A percentile compares a stretch with the other conserved stretches of the same genome.
These are phyloP conservation scores for Venustampulla echinocandica DNA, from an alignment of 495 filamentous ascomycete genomes.

Conservation along the genomic window DNA sequence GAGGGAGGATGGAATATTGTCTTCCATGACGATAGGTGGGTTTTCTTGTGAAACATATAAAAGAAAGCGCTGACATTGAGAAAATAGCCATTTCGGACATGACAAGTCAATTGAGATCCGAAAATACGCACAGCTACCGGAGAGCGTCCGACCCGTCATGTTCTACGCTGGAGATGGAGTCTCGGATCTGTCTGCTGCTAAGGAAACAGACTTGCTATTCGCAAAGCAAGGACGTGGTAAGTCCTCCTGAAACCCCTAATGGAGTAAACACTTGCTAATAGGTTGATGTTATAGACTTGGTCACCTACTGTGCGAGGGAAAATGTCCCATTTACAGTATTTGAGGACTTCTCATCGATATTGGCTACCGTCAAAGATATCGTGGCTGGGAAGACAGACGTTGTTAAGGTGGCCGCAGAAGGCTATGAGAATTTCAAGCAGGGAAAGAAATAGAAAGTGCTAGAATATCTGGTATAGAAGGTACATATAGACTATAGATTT, in stretches of 20 bases:
- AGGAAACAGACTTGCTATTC: conserved; percentile 82
- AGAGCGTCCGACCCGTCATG: conserved; percentile 58
- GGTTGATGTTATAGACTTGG: conserved; percentile 57
- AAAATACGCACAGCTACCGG: conserved; percentile 67
- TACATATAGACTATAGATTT: conserved; percentile 1
- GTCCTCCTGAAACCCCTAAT: conserved; percentile 15
- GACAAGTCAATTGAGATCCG: conserved; percentile 87
- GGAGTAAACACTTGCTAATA: conserved; percentile 3
- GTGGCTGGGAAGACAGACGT: conserved; percentile 42
- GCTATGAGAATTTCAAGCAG: conserved; percentile 11
- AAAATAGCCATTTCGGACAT: conserved; percentile 68
- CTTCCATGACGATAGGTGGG: conserved; percentile 76
- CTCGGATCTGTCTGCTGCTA: conserved; percentile 77
- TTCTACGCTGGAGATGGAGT: conserved; percentile 91
- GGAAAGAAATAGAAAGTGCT: not conserved
- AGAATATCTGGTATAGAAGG: not conserved
- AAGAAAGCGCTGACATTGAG: conserved; percentile 17
- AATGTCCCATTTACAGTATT: conserved; percentile 76
- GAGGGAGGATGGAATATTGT: conserved; percentile 78
- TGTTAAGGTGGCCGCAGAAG: conserved; percentile 17
- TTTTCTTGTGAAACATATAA: not conserved
- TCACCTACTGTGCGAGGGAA: conserved; percentile 70
- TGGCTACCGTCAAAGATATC: conserved; percentile 65
- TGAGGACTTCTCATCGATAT: conserved; percentile 66
- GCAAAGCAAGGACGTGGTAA: conserved; percentile 83